Conservation (phyloP, 768 basidiomycete genomes). For the Hygrophorus pudorinus region DNA sequence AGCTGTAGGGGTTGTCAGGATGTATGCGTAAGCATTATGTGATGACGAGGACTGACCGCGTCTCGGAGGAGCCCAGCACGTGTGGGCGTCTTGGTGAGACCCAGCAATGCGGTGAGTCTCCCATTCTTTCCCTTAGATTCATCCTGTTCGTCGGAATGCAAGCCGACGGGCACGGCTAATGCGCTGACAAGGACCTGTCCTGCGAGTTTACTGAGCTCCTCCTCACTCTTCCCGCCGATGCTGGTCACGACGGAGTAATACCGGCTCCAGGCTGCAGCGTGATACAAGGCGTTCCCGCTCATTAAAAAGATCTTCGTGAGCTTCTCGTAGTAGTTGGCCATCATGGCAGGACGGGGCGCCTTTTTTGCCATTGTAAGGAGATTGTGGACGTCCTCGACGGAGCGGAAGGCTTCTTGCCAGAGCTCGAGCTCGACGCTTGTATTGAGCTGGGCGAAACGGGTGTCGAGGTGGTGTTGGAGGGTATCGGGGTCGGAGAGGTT, state of each 20-base stretch:
- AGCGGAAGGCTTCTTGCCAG: slow-evolving; percentile 98
- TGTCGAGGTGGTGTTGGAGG: slow-evolving; percentile 91
- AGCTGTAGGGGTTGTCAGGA: slow-evolving; percentile 33
- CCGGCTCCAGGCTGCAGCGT: slow-evolving; percentile 91
- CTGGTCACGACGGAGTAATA: slow-evolving; percentile 68
- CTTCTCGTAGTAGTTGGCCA: slow-evolving; percentile 99
- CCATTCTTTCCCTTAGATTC: slow-evolving; percentile 53
- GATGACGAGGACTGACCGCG: slow-evolving; percentile 46
- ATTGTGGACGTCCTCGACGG: slow-evolving; percentile 96
- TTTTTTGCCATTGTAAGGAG: slow-evolving; percentile 91
- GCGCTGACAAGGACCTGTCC: slow-evolving; percentile 89
- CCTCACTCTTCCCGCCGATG: slow-evolving; percentile 66
- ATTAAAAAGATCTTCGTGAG: slow-evolving; percentile 94
- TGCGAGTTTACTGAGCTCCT: slow-evolving; percentile 71
- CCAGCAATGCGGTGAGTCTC: slow-evolving; percentile 79
- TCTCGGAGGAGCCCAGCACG: slow-evolving; percentile 80
- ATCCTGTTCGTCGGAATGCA: slow-evolving; percentile 36
- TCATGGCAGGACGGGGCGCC: slow-evolving; percentile 87
- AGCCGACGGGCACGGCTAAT: slow-evolving; percentile 83
- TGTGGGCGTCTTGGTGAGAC: slow-evolving; percentile 75
- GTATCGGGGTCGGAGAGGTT: slow-evolving; percentile 94
- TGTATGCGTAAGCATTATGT: neutral
- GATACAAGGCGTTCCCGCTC: slow-evolving; percentile 89
- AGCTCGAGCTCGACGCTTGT: slow-evolving; percentile 96
- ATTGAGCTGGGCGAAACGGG: slow-evolving; percentile 93